Base-by-base conservation (phyloP, 2,329 filamentous ascomycete species). In the Colletotrichum eremochloae region DNA sequence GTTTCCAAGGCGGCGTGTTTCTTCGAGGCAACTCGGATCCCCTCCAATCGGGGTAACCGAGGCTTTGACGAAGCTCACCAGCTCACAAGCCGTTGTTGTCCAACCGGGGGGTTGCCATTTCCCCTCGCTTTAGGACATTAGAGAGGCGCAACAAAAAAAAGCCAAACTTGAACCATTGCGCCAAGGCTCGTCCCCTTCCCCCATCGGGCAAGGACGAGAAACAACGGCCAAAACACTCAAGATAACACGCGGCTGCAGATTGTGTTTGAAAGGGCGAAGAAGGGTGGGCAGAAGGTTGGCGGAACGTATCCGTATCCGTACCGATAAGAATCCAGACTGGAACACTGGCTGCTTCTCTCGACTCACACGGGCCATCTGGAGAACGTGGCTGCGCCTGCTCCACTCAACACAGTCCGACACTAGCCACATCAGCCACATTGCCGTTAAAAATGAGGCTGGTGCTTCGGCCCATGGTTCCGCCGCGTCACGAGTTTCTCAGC, bases 401-500 rank as follows among this genome's bases (percentile, higher is more conserved):
- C 20, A 38, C 11, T 9, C 42, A 2, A 44, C 42, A 6, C 42
- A 20, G 9, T 18, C 18, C 15, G 8, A 20, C 44, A n/a, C 24
- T 24, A 42, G 38, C 46, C 61, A 63, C 61, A 9, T 20, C 55
- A 72, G 65, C 66, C 69, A 69, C 60, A 38, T 20, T 12, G 1
- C 20, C 36, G 29, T 29, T 46, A 29, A 8, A 36, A 1, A 24
- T 50, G 46, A 5, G 65, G 63, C 63, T 66, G 31, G 46, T 64
- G 42, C 14, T 6, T 72, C 70, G 70, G 70, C 38, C 70, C 66
- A 67, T 61, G 46, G 48, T 72, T 61, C 46, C 61, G 29, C 70
- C 70, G 70, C 29, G 70, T 72, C 70, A 72, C 70, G 70, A 33
- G 70, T 72, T 71, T 61, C 70, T 69, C 70, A 72, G 70, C 66